Conservation (phyloP, 1,139 yeast genomes). For the Yamadazyma conglobata region DNA sequence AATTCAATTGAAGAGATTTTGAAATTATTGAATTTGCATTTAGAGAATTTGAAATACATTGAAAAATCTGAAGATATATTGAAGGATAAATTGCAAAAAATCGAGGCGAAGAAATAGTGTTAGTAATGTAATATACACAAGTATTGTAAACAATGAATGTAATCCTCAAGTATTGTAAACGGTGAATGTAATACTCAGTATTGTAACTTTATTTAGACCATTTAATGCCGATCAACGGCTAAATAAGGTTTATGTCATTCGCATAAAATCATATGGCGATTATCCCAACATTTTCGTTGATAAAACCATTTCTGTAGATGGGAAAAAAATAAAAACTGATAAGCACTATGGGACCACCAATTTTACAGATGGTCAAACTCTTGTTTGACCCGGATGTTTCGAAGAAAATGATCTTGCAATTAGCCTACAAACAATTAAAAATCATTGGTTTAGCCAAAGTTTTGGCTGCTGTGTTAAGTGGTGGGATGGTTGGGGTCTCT, state of each 20-base stretch:
- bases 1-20: conserved; percentile 68
- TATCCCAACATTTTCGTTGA: too few species aligned
- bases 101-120: too few species aligned
- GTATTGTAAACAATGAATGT: too few species aligned
- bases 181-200: too few species aligned
- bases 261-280: too few species aligned
- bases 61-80: conserved; percentile 69
- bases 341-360: conserved; percentile 24
- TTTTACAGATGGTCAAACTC: conserved; percentile 26
- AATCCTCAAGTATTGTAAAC: too few species aligned
- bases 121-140: too few species aligned
- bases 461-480: conserved; percentile 32
- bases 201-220: too few species aligned
- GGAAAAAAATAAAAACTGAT: too few species aligned
- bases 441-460: conserved; percentile 37
- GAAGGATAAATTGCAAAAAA: conserved; percentile 57
- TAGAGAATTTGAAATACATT: conserved; percentile 85
- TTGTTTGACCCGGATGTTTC: conserved; percentile 41
- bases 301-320: too few species aligned
- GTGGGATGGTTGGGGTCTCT: conserved; percentile 38
- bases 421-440: conserved; percentile 36
- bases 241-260: too few species aligned
- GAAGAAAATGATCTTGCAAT: conserved; percentile 36
- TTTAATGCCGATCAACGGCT: too few species aligned
- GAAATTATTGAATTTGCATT: conserved; percentile 78